Conservation (phyloP, 2,329 filamentous ascomycete genomes). For the Fusarium gaditjirri region DNA sequence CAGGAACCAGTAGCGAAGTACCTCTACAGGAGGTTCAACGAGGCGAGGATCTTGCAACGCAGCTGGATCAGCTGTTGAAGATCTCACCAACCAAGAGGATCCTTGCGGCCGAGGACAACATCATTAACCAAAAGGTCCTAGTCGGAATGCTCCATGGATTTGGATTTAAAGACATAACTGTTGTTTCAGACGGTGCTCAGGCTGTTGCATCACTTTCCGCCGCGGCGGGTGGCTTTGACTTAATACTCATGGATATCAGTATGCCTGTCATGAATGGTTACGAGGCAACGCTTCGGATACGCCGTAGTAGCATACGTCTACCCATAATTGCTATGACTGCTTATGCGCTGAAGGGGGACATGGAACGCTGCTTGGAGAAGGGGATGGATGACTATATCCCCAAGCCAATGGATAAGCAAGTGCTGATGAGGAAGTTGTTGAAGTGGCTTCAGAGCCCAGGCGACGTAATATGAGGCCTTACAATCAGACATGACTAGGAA, state of each 20-base stretch:
- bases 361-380: constrained; percentile 5
- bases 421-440: not conserved
- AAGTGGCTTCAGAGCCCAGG: not conserved
- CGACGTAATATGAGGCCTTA: no score
- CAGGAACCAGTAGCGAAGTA: rapidly evolving
- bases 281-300: not conserved
- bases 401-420: constrained; percentile 1
- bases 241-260: constrained; percentile 11
- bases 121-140: constrained; percentile 5
- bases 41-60: not conserved
- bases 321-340: constrained; percentile 11
- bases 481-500: rapidly evolving
- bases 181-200: constrained; percentile 2
- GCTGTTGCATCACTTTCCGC: not conserved
- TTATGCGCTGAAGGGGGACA: constrained; percentile 3
- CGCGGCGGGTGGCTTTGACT: not conserved
- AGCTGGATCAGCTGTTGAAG: not conserved
- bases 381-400: constrained; percentile 10
- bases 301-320: not conserved
- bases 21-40: not conserved
- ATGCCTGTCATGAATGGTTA: constrained; percentile 9
- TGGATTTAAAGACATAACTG: not conserved
- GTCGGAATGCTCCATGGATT: constrained; percentile 9
- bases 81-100: not conserved
- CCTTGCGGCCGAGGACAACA: not conserved